Percentiles rank a stretch among this genome's conserved stretches.
These are phyloP conservation scores for Cornus suecica DNA, from an alignment of 148 eudicot species.

Conservation along the genomic window DNA sequence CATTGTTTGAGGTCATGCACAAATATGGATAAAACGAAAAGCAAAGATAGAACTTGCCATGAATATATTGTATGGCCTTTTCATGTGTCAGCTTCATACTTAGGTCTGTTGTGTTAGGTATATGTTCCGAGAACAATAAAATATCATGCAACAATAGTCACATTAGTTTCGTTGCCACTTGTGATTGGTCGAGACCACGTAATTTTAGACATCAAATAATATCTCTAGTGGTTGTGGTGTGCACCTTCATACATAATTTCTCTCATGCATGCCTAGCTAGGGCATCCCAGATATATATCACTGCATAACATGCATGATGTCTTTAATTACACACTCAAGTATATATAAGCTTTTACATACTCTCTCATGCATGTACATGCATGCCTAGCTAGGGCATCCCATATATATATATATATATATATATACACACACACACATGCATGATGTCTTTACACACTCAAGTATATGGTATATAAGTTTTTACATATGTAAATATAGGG, in stretches of 20 bases:
- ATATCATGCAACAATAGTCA: no score
- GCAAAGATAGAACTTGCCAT: conserved; percentile 31
- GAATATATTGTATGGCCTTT: conserved; percentile 10
- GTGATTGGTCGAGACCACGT: no score
- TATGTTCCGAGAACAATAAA: no score
- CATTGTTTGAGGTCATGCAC: conserved; percentile 21
- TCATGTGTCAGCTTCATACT: conserved; percentile 24
- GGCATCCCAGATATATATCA: neutral
- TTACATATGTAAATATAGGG: neutral
- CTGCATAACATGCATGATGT: neutral
- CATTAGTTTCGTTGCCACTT: no score
- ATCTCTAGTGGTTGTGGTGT: no score
- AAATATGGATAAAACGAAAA: conserved; percentile 20
- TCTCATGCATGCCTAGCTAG: neutral
- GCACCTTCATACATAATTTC: no score
- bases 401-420: no score
- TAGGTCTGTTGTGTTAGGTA: conserved; percentile 30
- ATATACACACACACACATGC: neutral
- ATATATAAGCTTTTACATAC: neutral
- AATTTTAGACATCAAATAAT: no score
- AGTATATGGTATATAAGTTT: neutral
- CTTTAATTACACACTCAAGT: no score
- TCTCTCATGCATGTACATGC: neutral
- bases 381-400: neutral
- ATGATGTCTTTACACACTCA: neutral